Percentiles rank a stretch among this genome's conserved stretches.
Evolutionary conservation across 805 yeast species (phyloP).

Genomic region (Sungouiozyma ichnusensis): DNA sequence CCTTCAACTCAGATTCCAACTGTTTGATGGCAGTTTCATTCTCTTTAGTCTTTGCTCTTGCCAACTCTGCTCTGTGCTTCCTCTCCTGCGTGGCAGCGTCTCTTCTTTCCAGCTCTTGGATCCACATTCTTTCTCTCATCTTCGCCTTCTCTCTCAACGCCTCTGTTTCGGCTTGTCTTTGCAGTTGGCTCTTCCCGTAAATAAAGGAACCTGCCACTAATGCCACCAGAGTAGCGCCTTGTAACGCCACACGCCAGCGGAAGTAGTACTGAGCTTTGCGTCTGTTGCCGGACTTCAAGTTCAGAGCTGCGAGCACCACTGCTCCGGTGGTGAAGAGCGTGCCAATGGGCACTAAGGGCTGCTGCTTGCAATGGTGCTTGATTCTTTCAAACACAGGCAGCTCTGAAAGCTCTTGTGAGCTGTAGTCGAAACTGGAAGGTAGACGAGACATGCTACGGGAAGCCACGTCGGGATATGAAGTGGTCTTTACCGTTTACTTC

Average conservation of each 20-base stretch:
- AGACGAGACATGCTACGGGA: constrained; percentile 19
- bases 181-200: constrained; percentile 44
- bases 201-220: constrained; percentile 68
- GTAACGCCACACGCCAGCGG: constrained; percentile 82
- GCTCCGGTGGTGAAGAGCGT: constrained; percentile 71
- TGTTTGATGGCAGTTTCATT: constrained; percentile 23
- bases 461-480: too few species aligned
- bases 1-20: constrained; percentile 21
- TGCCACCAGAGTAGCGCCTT: constrained; percentile 74
- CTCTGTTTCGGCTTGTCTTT: constrained; percentile 37
- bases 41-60: constrained; percentile 36
- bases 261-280: constrained; percentile 75
- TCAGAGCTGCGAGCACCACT: constrained; percentile 65
- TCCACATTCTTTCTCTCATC: constrained; percentile 78
- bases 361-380: constrained; percentile 59
- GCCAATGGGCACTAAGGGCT: constrained; percentile 85
- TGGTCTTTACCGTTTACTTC: too few species aligned
- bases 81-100: constrained; percentile 63
- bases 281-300: constrained; percentile 62
- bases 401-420: constrained; percentile 5
- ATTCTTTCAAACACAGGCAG: constrained; percentile 31
- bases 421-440: constrained; percentile 20
- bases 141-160: constrained; percentile 67
- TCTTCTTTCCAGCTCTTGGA: constrained; percentile 80
- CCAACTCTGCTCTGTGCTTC: constrained; percentile 54